Evolutionary conservation across 805 yeast genomes (phyloP), one percentile per base, ranked within the genome.

Genomic region (Starmerella apis): DNA sequence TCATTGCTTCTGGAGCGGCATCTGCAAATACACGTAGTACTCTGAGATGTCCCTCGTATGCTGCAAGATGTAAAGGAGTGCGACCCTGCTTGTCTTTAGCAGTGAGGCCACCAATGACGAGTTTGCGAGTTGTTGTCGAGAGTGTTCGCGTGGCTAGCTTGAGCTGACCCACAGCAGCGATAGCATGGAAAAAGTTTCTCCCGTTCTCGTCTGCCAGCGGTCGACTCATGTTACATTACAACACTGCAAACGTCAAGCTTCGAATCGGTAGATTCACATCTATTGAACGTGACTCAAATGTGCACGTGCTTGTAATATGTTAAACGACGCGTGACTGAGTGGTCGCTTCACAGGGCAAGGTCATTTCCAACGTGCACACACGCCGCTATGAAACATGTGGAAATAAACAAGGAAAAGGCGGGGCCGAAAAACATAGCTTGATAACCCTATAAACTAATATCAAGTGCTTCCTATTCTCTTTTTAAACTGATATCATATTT

Each of bases 21-120:
- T 59, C 61, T 3, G 55, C 36, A 8, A 59, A 50, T 8, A 49
- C 36, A 6, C 46, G 30, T 22, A 59, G 37, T 18, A 49, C 54
- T 9, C 56, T 36, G 23, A 60, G 28, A 27, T 56, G 42, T 18
- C 63, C 61, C 30, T 27, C 28, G 22, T 49, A 43, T 2, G 63
- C 63, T 13, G 63, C 63, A 1, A 49, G 7, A 25, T 57, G 60
- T 24, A 59, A 52, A 4, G 63, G 63, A 13, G 60, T 56, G 9
- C 50, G 35, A 36, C 62, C 62, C 14, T 24, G 25, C 14, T 46
- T 28, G 50, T 60, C 62, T 23, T 49, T 52, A 14, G 57, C 54
- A 14, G 42, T 20, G 25, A 59, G 46, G n/a, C 44, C 55, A 3
- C 56, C 41, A 2, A 32, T 36, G 19, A 54, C 51, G 9, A 35